These are phyloP conservation scores for Aulographum hederae DNA, from an alignment of 2,329 filamentous ascomycete species.

Conservation along the genomic window DNA sequence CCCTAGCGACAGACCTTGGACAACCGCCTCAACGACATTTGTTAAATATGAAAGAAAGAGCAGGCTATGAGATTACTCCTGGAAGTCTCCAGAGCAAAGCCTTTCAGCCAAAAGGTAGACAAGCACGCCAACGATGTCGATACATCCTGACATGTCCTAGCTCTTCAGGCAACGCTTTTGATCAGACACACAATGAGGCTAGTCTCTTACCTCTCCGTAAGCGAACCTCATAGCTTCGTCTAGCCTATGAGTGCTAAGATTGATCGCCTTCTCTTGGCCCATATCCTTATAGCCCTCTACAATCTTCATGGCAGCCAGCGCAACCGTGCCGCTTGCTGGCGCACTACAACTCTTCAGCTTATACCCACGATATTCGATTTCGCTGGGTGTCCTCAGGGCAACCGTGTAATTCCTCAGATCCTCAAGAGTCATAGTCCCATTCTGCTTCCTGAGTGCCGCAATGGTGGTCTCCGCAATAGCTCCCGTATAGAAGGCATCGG, in stretches of 20 bases:
- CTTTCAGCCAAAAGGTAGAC: too few species aligned
- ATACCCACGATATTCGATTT: conserved; percentile 40
- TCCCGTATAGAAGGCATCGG: conserved; percentile 57
- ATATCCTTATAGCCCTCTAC: conserved; percentile 59
- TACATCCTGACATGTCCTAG: too few species aligned
- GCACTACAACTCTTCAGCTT: conserved; percentile 52
- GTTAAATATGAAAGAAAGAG: background rate
- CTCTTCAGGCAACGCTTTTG: too few species aligned
- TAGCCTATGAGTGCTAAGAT: conserved; percentile 63
- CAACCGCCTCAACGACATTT: too few species aligned
- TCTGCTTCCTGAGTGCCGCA: conserved; percentile 42
- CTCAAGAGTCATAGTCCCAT: conserved; percentile 71
- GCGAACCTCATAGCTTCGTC: conserved; percentile 82
- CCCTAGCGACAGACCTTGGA: background rate
- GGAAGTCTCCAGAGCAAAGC: too few species aligned
- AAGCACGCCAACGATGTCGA: too few species aligned
- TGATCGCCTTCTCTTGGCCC: conserved; percentile 33
- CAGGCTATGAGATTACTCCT: too few species aligned
- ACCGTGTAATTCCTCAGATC: conserved; percentile 61
- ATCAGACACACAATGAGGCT: too few species aligned
- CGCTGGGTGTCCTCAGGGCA: conserved; percentile 41
- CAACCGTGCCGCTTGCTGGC: conserved; percentile 62
- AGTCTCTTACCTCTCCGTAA: conserved; percentile 38
- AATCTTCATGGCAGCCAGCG: conserved; percentile 60
- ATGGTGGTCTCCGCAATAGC: conserved; percentile 59